A percentile compares a stretch with the other conserved stretches of the same genome.
phyloP scores from a whole-genome alignment of 441 rosid species.

The Populus tomentosa region DNA sequence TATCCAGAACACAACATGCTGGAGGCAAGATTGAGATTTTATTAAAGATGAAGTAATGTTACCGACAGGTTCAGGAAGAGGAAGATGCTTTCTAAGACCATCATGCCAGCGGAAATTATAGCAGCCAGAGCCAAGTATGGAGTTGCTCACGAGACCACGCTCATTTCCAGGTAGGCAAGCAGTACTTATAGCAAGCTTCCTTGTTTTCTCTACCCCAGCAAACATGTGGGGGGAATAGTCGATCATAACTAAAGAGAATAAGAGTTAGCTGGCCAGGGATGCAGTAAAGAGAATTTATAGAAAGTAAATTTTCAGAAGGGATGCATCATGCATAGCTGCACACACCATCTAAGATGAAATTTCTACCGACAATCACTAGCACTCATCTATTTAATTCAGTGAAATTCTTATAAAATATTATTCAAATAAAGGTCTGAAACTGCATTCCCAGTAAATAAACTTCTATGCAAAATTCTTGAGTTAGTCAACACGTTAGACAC shows the following conservation, averaged over 20 bases:
- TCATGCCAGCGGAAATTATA: constrained; percentile 79
- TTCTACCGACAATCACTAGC: too few species aligned
- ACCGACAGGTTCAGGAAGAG: constrained; percentile 77
- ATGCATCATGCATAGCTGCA: not conserved
- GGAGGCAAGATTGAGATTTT: not conserved
- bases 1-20: too few species aligned
- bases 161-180: constrained; percentile 81
- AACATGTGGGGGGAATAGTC: constrained; percentile 78
- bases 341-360: not conserved
- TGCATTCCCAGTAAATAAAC: too few species aligned
- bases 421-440: too few species aligned
- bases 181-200: constrained; percentile 54
- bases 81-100: constrained; percentile 70
- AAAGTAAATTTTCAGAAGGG: not conserved
- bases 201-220: constrained; percentile 98
- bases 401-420: too few species aligned
- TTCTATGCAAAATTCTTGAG: too few species aligned
- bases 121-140: constrained; percentile 78
- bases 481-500: too few species aligned
- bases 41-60: constrained; percentile 11
- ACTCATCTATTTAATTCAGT: too few species aligned
- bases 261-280: not conserved
- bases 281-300: not conserved
- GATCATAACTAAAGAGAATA: constrained; percentile 63
- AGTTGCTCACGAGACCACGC: constrained; percentile 80